These are phyloP conservation scores for Omphalotus guepiniiformis DNA, from an alignment of 768 basidiomycete species.

Conservation along the genomic window DNA sequence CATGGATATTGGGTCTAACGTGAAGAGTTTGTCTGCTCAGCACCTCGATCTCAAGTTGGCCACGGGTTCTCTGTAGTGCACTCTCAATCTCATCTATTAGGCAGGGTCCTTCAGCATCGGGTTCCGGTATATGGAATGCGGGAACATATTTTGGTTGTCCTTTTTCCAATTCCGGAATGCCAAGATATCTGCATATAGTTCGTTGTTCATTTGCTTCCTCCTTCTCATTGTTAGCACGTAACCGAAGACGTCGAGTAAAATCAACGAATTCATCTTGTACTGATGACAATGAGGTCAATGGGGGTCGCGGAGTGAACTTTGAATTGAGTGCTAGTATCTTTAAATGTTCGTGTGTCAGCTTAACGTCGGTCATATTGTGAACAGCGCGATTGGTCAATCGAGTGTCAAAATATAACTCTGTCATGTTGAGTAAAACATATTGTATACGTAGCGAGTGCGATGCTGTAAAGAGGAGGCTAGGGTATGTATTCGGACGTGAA, in stretches of 20 bases:
- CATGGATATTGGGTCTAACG: constrained; percentile 11
- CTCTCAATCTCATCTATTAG: constrained; percentile 4
- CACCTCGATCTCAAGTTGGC: constrained; percentile 8
- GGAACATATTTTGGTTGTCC: constrained; percentile 10
- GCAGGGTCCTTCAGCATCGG: constrained; percentile 10
- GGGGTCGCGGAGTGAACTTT: constrained; percentile 9
- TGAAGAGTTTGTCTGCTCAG: not conserved
- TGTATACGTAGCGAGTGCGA: not conserved
- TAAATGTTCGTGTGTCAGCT: constrained; percentile 2
- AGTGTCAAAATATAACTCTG: constrained; percentile 13
- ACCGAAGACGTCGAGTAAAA: constrained; percentile 8
- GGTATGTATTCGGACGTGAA: constrained; percentile 10
- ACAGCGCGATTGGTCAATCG: constrained; percentile 11
- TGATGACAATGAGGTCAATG: not conserved
- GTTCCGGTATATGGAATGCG: constrained; percentile 10
- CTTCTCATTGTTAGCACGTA: constrained; percentile 2
- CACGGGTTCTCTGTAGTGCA: constrained; percentile 6
- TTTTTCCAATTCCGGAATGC: not conserved
- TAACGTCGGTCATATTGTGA: constrained; percentile 13
- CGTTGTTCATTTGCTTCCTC: not conserved
- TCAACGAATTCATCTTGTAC: not conserved
- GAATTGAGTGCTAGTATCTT: constrained; percentile 11
- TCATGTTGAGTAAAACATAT: constrained; percentile 10
- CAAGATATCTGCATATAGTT: constrained; percentile 3
- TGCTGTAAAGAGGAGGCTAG: constrained; percentile 7